These are phyloP conservation scores for Auriculariales sp. DNA, from an alignment of 768 basidiomycete species.

Conservation along the genomic window DNA sequence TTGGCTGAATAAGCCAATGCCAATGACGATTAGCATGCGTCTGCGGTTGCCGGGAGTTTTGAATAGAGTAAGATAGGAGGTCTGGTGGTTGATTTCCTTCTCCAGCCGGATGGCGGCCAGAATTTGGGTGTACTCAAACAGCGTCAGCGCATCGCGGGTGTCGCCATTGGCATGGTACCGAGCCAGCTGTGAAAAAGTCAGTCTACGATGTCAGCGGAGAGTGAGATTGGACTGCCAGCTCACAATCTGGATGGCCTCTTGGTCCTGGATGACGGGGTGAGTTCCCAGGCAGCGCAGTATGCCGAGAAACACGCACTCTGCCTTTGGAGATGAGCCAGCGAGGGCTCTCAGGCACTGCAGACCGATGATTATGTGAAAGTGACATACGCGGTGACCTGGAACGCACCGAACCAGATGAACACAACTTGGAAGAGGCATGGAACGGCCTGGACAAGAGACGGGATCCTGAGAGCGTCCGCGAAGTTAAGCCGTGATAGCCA, in stretches of 20 bases:
- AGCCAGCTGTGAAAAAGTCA: too few relatives aligned
- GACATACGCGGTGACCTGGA: neutral
- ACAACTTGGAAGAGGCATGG: constrained; percentile 40
- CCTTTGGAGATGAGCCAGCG: constrained; percentile 52
- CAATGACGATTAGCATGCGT: constrained; percentile 53
- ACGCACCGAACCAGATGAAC: constrained; percentile 31
- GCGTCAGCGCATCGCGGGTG: constrained; percentile 41
- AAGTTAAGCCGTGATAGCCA: constrained; percentile 28
- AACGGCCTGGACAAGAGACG: constrained; percentile 45
- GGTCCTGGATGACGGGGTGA: constrained; percentile 23
- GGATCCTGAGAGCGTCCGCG: constrained; percentile 38
- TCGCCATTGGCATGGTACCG: constrained; percentile 58
- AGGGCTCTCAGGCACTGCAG: constrained; percentile 56
- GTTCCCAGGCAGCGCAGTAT: neutral
- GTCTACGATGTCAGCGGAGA: too few relatives aligned
- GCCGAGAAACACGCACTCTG: constrained; percentile 20
- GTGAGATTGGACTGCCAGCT: too few relatives aligned
- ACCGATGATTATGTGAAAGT: too few relatives aligned
- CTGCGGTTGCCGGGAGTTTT: constrained; percentile 51
- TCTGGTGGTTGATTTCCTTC: constrained; percentile 32
- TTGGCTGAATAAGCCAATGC: constrained; percentile 56
- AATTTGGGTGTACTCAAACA: constrained; percentile 27
- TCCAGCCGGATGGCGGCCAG: constrained; percentile 52
- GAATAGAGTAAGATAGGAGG: constrained; percentile 39
- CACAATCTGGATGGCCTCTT: constrained; percentile 45